A percentile compares a stretch with the other conserved stretches of the same genome.
phyloP scores from a whole-genome alignment of 2,329 filamentous ascomycete genomes.

The Colletotrichum horii region DNA sequence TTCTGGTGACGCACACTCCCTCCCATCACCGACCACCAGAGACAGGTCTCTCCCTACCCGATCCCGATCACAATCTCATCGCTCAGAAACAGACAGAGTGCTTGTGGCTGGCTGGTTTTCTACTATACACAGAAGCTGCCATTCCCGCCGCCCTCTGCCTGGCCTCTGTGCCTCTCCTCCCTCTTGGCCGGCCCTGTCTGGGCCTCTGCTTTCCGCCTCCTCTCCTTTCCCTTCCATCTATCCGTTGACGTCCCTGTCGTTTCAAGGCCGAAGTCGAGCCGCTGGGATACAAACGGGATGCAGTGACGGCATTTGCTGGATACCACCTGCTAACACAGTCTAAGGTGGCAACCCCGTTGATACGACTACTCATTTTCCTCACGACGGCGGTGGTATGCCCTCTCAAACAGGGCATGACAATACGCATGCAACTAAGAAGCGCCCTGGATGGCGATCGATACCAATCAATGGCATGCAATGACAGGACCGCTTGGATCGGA shows the following conservation, averaged over 20 bases:
- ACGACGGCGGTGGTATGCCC: background rate
- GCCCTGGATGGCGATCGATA: slow-evolving; percentile 10
- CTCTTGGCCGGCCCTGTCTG: background rate
- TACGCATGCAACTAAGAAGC: background rate
- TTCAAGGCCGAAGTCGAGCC: background rate
- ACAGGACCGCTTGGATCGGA: background rate
- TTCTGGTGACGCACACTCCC: slow-evolving; percentile 18
- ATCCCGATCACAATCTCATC: slow-evolving; percentile 6
- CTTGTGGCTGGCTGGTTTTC: background rate
- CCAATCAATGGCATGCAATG: background rate
- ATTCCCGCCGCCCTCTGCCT: background rate
- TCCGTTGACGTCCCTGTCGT: background rate
- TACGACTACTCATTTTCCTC: background rate
- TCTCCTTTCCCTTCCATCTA: background rate
- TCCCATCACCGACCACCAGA: slow-evolving; percentile 3
- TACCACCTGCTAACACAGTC: slow-evolving; percentile 3
- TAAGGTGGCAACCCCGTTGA: background rate
- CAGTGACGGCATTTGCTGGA: background rate
- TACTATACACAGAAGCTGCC: background rate
- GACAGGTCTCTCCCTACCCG: slow-evolving; percentile 13
- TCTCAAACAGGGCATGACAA: background rate
- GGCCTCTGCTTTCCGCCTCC: background rate
- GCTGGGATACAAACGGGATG: background rate
- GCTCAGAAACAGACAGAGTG: background rate
- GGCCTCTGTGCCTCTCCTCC: background rate